Base-by-base conservation (phyloP, 805 yeast species). In the Saturnispora halmiae region DNA sequence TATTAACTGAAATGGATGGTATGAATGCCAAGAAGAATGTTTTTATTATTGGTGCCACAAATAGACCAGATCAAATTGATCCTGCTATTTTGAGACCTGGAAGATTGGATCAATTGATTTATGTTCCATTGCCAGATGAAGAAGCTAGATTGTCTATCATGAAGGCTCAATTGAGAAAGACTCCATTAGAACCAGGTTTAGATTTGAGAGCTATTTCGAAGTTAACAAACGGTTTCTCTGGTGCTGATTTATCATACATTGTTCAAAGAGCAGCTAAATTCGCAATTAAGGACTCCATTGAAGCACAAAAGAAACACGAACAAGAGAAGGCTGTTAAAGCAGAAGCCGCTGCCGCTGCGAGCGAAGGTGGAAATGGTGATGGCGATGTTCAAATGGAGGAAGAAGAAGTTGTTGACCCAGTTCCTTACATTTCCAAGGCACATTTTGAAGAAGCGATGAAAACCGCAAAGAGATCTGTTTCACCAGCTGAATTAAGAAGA, bases 371-470 rank as follows among this genome's bases (percentile, higher is more conserved):
- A 16, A 30, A 43, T 28, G 37, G 31, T 31, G 66, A 59, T 29
- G 67, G 52, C 32, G 79, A 65, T 44, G 70, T 59, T 40, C 60
- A 54, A 42, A 58, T 58, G 60, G 77, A 65, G 34, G 81, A 72
- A 44, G 85, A 73, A 46, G 85, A 76, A 63, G 84, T 77, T 54
- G 87, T 79, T 58, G 98, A 92, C 61, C 86, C 95, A 24, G 99
- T 92, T 52, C 98, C 99, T 56, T 92, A 65, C 63, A 90, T 92
- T 56, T 84, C 95, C 24, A 83, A 82, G 59, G 81, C 80, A 39
- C 99, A 92, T 63, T 87, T 92, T 55, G 96, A 92, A 66, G 97
- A 92, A 71, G 99, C 99, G 35, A 92, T 92, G 99, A 88, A 90
- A 79, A 87, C 97, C 1, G 99, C 98, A 40, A 82, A 87, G 66